Conservation (phyloP, 768 basidiomycete genomes). For the Wakefieldia striispora region DNA sequence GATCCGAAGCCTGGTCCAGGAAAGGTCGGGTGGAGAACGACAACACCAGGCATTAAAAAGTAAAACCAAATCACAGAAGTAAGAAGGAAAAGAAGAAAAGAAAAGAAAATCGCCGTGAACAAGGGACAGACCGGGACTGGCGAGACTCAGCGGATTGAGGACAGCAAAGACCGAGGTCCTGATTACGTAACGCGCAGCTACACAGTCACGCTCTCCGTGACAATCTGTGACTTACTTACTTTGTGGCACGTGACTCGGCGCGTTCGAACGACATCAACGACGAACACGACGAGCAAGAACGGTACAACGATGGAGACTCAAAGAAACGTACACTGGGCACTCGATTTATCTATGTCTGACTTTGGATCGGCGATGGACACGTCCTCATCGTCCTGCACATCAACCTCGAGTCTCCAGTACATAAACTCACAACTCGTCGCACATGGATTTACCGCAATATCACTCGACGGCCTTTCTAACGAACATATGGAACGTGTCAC, state of each 20-base stretch:
- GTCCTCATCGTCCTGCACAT: constrained; percentile 45
- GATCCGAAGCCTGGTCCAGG: constrained; percentile 32
- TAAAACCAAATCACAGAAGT: not conserved
- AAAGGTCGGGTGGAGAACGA: constrained; percentile 38
- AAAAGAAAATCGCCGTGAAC: not conserved
- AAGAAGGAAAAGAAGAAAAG: too few species aligned
- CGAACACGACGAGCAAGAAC: constrained; percentile 8
- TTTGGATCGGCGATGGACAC: constrained; percentile 45
- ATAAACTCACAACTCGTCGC: constrained; percentile 80
- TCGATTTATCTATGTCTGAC: constrained; percentile 41
- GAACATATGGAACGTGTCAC: constrained; percentile 55
- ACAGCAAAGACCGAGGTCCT: not conserved
- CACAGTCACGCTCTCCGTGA: constrained; percentile 12
- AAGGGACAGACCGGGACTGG: constrained; percentile 15
- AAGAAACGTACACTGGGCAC: constrained; percentile 54
- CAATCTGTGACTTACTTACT: constrained; percentile 14
- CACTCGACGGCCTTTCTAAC: constrained; percentile 60
- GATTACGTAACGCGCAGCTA: constrained; percentile 31
- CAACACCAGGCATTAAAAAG: constrained; percentile 42
- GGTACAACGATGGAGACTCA: constrained; percentile 30
- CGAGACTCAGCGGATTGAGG: constrained; percentile 7
- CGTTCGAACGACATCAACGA: constrained; percentile 22
- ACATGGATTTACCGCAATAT: constrained; percentile 71
- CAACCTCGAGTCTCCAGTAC: constrained; percentile 67
- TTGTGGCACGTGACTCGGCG: constrained; percentile 27